A percentile compares a stretch with the other conserved stretches of the same genome.
phyloP scores from a whole-genome alignment of 768 basidiomycete genomes.

The Leccinum variicolor region DNA sequence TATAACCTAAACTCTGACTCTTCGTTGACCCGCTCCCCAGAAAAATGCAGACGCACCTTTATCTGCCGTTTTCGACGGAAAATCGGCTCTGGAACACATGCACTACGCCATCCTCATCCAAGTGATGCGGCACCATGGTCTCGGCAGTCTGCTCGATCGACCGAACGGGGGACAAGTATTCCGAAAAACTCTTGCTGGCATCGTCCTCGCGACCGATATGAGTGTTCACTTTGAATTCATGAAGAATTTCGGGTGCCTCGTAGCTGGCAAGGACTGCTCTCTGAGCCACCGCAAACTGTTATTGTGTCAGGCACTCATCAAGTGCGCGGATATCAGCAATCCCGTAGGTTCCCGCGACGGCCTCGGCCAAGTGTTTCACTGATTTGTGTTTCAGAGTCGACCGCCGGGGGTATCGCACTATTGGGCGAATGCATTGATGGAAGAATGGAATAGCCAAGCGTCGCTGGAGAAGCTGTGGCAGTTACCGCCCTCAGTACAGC shows the following conservation, averaged over 20 bases:
- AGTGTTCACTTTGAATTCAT: constrained; percentile 85
- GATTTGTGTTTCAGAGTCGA: constrained; percentile 58
- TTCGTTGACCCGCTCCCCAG: constrained; percentile 37
- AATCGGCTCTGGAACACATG: constrained; percentile 90
- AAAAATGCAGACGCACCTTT: constrained; percentile 93
- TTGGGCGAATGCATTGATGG: constrained; percentile 86
- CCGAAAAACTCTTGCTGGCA: constrained; percentile 72
- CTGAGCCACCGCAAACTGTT: constrained; percentile 56
- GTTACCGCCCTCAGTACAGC: constrained; percentile 56
- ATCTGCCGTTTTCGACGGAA: constrained; percentile 83
- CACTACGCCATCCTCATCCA: constrained; percentile 80
- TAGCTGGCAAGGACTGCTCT: constrained; percentile 39
- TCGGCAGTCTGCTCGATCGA: constrained; percentile 65
- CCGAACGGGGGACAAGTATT: constrained; percentile 45
- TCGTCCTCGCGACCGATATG: constrained; percentile 95
- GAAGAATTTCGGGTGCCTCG: constrained; percentile 51
- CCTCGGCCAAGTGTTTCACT: constrained; percentile 3
- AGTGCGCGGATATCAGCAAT: constrained; percentile 98
- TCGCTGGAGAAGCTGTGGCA: constrained; percentile 77
- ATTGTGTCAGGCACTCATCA: constrained; percentile 87
- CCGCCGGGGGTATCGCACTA: constrained; percentile 89
- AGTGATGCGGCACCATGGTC: constrained; percentile 76
- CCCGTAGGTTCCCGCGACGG: constrained; percentile 58
- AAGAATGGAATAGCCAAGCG: constrained; percentile 91
- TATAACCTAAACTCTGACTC: neutral